Evolutionary conservation across 345 rosid genomes (phyloP).

Genomic region (Turnera subulata): DNA sequence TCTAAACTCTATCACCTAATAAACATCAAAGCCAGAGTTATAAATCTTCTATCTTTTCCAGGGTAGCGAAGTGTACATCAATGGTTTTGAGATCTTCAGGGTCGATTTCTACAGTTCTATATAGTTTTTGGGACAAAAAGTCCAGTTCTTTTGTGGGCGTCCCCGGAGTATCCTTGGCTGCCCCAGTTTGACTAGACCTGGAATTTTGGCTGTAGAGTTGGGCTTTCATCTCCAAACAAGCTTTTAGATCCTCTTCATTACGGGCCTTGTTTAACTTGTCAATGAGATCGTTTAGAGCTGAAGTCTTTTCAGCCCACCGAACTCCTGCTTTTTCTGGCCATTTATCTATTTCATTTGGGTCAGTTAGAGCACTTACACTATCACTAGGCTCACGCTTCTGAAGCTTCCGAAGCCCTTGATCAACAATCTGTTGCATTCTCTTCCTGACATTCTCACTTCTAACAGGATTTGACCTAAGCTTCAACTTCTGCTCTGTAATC

Average conservation of each 20-base stretch:
- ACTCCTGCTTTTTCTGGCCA: conserved; percentile 30
- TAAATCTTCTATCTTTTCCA: conserved; percentile 48
- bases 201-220: conserved; percentile 28
- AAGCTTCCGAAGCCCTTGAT: conserved; percentile 61
- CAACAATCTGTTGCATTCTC: conserved; percentile 49
- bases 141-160: conserved; percentile 22
- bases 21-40: conserved; percentile 11
- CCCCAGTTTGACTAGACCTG: conserved; percentile 18
- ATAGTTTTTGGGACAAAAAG: conserved; percentile 31
- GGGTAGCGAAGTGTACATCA: conserved; percentile 43
- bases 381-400: conserved; percentile 25
- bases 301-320: conserved; percentile 43
- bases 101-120: conserved; percentile 45
- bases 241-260: conserved; percentile 69
- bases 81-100: conserved; percentile 46
- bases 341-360: conserved; percentile 21
- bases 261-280: conserved; percentile 80
- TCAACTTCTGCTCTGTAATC: conserved; percentile 40
- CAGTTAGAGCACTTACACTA: conserved; percentile 19
- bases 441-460: conserved; percentile 52
- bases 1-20: background rate
- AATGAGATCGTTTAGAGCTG: conserved; percentile 46
- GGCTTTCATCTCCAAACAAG: conserved; percentile 60
- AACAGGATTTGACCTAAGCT: conserved; percentile 40
- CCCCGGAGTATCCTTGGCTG: conserved; percentile 14